These are phyloP conservation scores for Solanum hybrid DNA, from an alignment of 305 asterid species.

Conservation along the genomic window DNA sequence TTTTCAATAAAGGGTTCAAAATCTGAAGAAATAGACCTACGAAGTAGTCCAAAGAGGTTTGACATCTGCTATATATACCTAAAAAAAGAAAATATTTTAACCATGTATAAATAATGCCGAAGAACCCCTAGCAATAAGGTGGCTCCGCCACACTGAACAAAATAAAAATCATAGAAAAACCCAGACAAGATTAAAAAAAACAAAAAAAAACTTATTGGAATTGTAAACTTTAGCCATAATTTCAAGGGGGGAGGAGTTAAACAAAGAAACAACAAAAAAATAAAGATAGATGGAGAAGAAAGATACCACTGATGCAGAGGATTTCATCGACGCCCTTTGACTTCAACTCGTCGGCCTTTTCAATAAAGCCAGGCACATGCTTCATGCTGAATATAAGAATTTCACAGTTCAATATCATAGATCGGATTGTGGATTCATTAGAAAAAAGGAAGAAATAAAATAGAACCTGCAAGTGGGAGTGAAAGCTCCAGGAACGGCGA, in stretches of 20 bases:
- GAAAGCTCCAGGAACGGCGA: conserved; percentile 92
- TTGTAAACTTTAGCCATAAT: neutral
- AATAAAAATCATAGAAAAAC: neutral
- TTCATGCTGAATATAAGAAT: conserved; percentile 37
- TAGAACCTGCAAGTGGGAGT: conserved; percentile 90
- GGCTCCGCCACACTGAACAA: neutral
- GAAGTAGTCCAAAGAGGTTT: too few species aligned
- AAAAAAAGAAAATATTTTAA: too few species aligned
- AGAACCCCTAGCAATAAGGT: too few species aligned
- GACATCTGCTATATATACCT: too few species aligned
- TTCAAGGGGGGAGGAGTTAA: neutral
- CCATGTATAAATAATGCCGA: too few species aligned
- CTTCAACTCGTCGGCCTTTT: conserved; percentile 67
- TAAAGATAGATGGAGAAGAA: neutral
- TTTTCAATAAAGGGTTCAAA: too few species aligned
- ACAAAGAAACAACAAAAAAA: neutral
- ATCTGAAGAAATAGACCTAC: too few species aligned
- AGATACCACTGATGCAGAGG: conserved; percentile 57
- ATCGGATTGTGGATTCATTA: neutral
- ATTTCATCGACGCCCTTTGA: conserved; percentile 73
- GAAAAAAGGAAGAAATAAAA: neutral
- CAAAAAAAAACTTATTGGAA: too few species aligned
- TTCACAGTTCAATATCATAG: neutral
- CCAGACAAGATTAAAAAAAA: neutral
- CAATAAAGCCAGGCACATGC: conserved; percentile 89